These are phyloP conservation scores for Colletotrichum endophyticum DNA, from an alignment of 2,329 filamentous ascomycete species.

Conservation along the genomic window DNA sequence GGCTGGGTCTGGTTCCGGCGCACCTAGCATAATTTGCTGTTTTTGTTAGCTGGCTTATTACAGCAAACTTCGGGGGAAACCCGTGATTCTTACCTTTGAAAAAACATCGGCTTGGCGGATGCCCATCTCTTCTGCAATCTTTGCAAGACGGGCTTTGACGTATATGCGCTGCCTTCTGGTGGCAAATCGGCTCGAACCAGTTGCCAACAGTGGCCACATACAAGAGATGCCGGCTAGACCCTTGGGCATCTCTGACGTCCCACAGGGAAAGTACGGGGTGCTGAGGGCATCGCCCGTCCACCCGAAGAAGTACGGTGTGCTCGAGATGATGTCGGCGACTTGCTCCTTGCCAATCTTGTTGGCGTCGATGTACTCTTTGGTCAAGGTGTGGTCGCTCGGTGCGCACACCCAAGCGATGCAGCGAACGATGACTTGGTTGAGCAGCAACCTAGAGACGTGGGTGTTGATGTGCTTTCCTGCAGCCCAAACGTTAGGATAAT, in stretches of 20 bases:
- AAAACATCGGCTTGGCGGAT: slow-evolving; percentile 28
- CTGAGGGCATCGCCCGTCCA: slow-evolving; percentile 26
- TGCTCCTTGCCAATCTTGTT: slow-evolving; percentile 23
- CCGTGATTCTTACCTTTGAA: slow-evolving; percentile 13
- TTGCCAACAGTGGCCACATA: slow-evolving; percentile 26
- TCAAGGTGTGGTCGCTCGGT: slow-evolving; percentile 24
- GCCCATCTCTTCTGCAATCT: slow-evolving; percentile 26
- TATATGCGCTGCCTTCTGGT: slow-evolving; percentile 22
- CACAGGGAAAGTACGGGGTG: slow-evolving; percentile 27
- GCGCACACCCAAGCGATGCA: slow-evolving; percentile 27
- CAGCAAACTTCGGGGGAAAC: not conserved
- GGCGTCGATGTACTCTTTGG: slow-evolving; percentile 24
- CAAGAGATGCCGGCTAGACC: slow-evolving; percentile 24
- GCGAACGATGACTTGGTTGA: slow-evolving; percentile 24
- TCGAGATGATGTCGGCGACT: slow-evolving; percentile 24
- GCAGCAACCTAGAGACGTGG: slow-evolving; percentile 25
- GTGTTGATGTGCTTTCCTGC: slow-evolving; percentile 28
- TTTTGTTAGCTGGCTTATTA: not conserved
- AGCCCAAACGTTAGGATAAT: slow-evolving; percentile 27
- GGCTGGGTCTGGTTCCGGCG: not conserved
- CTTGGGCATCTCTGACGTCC: slow-evolving; percentile 27
- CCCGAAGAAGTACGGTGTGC: slow-evolving; percentile 26
- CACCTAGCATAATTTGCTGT: slow-evolving; percentile 7
- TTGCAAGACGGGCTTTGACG: slow-evolving; percentile 21
- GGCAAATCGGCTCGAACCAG: slow-evolving; percentile 25